Base-by-base conservation (phyloP, 176 grass and related monocot genomes). In the Triticum turgidum region DNA sequence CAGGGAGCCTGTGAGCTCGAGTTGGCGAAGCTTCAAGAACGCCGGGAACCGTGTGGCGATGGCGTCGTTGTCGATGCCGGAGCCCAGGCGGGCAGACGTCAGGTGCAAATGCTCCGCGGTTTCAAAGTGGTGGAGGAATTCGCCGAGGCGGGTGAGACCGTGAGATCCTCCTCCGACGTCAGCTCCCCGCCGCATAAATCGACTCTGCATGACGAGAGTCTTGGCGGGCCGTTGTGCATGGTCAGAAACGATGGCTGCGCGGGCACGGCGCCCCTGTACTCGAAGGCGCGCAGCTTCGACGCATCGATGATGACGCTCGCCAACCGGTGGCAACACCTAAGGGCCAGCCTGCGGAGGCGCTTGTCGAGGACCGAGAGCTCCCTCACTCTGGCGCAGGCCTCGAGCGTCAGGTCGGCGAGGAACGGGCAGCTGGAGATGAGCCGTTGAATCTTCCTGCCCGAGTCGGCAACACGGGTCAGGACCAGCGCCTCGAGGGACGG, bases 261-360 rank as follows among this genome's bases (percentile, higher is more conserved):
- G 1, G 30, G 78, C 20, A 54, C 39, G 56, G 9, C 39, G 41
- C 78, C 85, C 1, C 58, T 5, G 85, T 87, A 87, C 39, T 87
- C 78, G 6, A 87, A 87, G 3, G 12, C 11, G 9, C 11, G 41
- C n/a, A 87, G 78, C 78, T 75, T 58, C 2, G 85, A 75, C 5
- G 85, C 42, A 59, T 73, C 39, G 14, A 74, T 61, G 68, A 32
- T 10, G 41, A 81, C 39, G 54, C 37, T 1, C 27, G 30, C 30
- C 21, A 87, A 78, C 5, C 2, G 6, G 78, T 87, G 67, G 78
- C 78, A 87, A 42, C 69, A 87, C 18, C 27, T 59, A 6, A 87
- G n/a, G 2, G 56, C 5, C 12, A 87, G 56, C 41, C 27, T 65
- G 9, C 58, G 68, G 78, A 87, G 78, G 20, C 56, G 56, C 13